Evolutionary conservation across 805 yeast genomes (phyloP).

Genomic region (Spathaspora hagerdaliae): DNA sequence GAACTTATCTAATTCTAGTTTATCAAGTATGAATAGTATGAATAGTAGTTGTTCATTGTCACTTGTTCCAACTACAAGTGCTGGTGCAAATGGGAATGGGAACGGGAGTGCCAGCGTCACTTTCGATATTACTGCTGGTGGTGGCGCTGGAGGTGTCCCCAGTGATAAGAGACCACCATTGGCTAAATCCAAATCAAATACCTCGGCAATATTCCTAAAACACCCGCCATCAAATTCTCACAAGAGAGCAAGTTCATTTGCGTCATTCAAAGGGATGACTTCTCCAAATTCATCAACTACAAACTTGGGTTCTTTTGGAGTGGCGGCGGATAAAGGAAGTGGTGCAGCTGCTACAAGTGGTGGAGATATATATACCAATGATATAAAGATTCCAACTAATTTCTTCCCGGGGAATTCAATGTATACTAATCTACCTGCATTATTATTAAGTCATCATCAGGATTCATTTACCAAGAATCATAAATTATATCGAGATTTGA

Average conservation of each 20-base stretch:
- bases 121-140: neutral
- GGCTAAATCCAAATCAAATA: constrained; percentile 20
- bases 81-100: no score
- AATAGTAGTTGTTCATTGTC: neutral
- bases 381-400: constrained; percentile 15
- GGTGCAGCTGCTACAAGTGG: neutral
- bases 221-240: constrained; percentile 10
- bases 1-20: constrained; percentile 6
- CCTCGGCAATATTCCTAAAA: constrained; percentile 9
- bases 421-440: constrained; percentile 26
- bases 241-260: neutral
- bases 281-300: neutral
- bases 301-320: no score
- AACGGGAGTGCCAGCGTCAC: neutral
- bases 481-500: constrained; percentile 29
- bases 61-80: neutral
- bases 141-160: constrained; percentile 3
- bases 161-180: constrained; percentile 18
- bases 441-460: constrained; percentile 33
- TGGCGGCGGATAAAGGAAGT: no score
- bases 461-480: constrained; percentile 19
- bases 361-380: constrained; percentile 8
- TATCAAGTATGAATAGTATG: constrained; percentile 1
- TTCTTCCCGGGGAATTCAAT: constrained; percentile 16
- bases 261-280: neutral